These are phyloP conservation scores for Millerago galiae DNA, from an alignment of 805 yeast species.

Conservation along the genomic window DNA sequence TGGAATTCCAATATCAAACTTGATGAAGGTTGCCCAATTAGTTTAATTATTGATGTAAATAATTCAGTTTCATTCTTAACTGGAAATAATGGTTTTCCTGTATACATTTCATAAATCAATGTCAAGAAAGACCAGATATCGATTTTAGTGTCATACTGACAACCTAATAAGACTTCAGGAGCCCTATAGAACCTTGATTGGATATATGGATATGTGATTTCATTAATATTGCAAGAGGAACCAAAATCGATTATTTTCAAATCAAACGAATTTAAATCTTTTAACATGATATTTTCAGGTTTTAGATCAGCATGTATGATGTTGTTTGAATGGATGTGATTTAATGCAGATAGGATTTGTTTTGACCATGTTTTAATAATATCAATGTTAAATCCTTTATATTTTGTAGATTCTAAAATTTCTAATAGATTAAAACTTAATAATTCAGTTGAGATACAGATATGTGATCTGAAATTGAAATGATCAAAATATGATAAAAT, in stretches of 20 bases:
- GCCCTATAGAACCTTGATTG: slow-evolving; percentile 79
- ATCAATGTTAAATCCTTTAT: slow-evolving; percentile 40
- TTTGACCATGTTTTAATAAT: slow-evolving; percentile 39
- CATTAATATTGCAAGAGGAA: slow-evolving; percentile 51
- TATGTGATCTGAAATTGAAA: slow-evolving; percentile 74
- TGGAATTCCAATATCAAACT: slow-evolving; percentile 34
- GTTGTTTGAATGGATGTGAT: slow-evolving; percentile 46
- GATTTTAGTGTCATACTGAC: slow-evolving; percentile 69
- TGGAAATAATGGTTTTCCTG: slow-evolving; percentile 81
- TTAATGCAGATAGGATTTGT: slow-evolving; percentile 54
- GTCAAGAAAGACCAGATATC: slow-evolving; percentile 93
- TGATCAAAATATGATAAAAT: slow-evolving; percentile 54
- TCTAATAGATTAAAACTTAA: slow-evolving; percentile 64
- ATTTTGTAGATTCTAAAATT: slow-evolving; percentile 41
- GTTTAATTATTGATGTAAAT: slow-evolving; percentile 61
- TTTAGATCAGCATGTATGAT: slow-evolving; percentile 82
- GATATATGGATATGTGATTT: slow-evolving; percentile 73
- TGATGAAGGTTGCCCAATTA: slow-evolving; percentile 76
- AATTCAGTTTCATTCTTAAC: slow-evolving; percentile 81
- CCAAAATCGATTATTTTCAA: slow-evolving; percentile 82
- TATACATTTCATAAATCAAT: slow-evolving; percentile 80
- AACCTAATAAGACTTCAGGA: slow-evolving; percentile 69
- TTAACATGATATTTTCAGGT: slow-evolving; percentile 74
- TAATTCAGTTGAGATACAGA: slow-evolving; percentile 74
- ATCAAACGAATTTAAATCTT: slow-evolving; percentile 34